Evolutionary conservation across 2,329 filamentous ascomycete species (phyloP).

Genomic region (Neopestalotiopsis sp.): DNA sequence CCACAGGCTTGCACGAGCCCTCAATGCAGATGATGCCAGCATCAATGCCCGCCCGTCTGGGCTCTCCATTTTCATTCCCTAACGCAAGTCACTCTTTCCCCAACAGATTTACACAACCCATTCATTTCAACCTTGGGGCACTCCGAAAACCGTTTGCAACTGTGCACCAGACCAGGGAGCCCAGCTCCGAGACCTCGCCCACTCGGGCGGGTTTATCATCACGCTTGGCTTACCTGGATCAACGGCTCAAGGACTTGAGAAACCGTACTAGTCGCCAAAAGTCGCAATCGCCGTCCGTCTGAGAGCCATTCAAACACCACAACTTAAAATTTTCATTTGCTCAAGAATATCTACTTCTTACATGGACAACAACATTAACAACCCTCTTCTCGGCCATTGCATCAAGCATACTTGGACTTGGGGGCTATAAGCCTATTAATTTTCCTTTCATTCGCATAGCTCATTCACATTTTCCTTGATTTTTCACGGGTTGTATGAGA

Average conservation of each 20-base stretch:
- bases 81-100: slow-evolving; percentile 64
- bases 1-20: slow-evolving; percentile 21
- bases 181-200: slow-evolving; percentile 38
- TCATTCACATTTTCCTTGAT: slow-evolving; percentile 19
- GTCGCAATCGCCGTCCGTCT: slow-evolving; percentile 53
- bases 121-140: slow-evolving; percentile 48
- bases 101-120: slow-evolving; percentile 56
- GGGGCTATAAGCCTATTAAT: too few species aligned
- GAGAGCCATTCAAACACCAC: slow-evolving; percentile 16
- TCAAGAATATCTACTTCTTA: neutral
- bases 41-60: slow-evolving; percentile 53
- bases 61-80: slow-evolving; percentile 61
- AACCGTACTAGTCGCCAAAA: slow-evolving; percentile 47
- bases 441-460: neutral
- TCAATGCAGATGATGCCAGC: slow-evolving; percentile 26
- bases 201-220: slow-evolving; percentile 49
- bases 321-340: slow-evolving; percentile 7
- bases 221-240: slow-evolving; percentile 62
- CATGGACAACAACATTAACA: too few species aligned
- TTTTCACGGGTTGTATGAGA: slow-evolving; percentile 32
- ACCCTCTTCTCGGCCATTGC: neutral
- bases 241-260: slow-evolving; percentile 60
- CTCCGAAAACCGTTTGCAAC: slow-evolving; percentile 61
- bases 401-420: neutral
- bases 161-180: slow-evolving; percentile 52